Evolutionary conservation across 208 protist species (phyloP).

Genomic region (Acanthamoeba culbertsoni): DNA sequence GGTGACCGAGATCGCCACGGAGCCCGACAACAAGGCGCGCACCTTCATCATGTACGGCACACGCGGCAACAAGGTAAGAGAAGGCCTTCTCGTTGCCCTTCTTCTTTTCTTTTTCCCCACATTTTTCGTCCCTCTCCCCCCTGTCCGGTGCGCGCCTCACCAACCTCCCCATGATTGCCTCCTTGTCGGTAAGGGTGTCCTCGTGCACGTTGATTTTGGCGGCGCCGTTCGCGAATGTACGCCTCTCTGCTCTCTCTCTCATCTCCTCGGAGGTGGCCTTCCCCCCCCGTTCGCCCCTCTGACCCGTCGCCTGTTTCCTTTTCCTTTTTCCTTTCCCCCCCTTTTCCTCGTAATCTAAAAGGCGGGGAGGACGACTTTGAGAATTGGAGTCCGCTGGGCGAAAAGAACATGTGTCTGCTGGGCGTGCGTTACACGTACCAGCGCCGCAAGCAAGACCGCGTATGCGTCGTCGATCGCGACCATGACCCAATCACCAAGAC

Average conservation of each 20-base stretch:
- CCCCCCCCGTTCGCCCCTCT: too few species aligned
- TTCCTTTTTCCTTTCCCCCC: too few species aligned
- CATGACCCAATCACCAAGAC: neutral
- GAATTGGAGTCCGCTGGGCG: neutral
- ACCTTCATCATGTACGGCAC: slow-evolving; percentile 34
- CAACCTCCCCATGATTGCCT: neutral
- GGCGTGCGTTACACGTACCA: neutral
- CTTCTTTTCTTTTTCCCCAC: too few species aligned
- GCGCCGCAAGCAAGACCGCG: slow-evolving; percentile 1
- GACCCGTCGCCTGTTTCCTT: too few species aligned
- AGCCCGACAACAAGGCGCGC: slow-evolving; percentile 25
- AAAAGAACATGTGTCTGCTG: slow-evolving; percentile 1
- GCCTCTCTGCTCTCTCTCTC: neutral
- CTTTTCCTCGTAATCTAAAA: too few species aligned
- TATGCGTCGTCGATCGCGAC: neutral
- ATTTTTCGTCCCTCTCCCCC: neutral
- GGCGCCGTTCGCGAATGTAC: neutral
- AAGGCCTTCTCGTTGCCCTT: too few species aligned
- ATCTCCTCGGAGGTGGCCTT: too few species aligned
- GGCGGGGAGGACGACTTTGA: neutral
- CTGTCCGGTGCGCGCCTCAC: neutral
- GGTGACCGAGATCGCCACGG: neutral
- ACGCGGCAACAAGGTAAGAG: neutral
- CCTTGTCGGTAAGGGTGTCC: neutral
- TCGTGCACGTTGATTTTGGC: neutral